phyloP scores from a whole-genome alignment of 2,329 filamentous ascomycete genomes.

The Apiospora rasikravindrae region DNA sequence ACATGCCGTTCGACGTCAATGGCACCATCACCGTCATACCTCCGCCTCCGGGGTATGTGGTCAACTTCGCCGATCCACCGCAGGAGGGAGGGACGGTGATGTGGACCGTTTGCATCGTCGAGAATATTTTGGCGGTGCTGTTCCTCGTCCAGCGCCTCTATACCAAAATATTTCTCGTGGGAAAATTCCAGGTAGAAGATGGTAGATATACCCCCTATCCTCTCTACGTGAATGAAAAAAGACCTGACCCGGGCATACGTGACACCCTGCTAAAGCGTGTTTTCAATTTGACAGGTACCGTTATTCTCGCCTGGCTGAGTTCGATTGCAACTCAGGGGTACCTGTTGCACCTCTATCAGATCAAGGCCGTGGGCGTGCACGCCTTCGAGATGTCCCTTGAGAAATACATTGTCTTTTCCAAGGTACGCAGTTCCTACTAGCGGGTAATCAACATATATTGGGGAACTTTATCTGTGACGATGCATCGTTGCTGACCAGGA shows the following conservation, averaged over 20 bases:
- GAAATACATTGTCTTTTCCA: constrained; percentile 23
- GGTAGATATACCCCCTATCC: constrained; percentile 14
- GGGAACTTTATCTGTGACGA: no score
- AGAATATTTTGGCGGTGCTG: constrained; percentile 23
- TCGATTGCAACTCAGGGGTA: constrained; percentile 19
- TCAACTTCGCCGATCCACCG: constrained; percentile 24
- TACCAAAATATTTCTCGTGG: constrained; percentile 23
- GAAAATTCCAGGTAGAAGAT: constrained; percentile 25
- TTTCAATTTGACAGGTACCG: neutral
- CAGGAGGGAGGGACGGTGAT: constrained; percentile 21
- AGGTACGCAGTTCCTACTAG: constrained; percentile 1
- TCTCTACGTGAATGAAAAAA: no score
- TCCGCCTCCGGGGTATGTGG: constrained; percentile 23
- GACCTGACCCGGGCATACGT: neutral
- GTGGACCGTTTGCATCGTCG: constrained; percentile 23
- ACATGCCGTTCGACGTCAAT: constrained; percentile 15
- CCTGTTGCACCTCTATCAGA: constrained; percentile 21
- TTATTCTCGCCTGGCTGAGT: constrained; percentile 19
- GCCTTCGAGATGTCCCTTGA: constrained; percentile 27
- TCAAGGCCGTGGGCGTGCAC: constrained; percentile 24
- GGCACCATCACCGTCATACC: constrained; percentile 17
- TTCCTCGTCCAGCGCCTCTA: constrained; percentile 27
- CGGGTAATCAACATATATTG: no score
- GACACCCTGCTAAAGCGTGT: neutral
- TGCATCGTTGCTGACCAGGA: neutral